These are phyloP conservation scores for Vachellia collinsii DNA, from an alignment of 306 rosid genomes.

Conservation along the genomic window DNA sequence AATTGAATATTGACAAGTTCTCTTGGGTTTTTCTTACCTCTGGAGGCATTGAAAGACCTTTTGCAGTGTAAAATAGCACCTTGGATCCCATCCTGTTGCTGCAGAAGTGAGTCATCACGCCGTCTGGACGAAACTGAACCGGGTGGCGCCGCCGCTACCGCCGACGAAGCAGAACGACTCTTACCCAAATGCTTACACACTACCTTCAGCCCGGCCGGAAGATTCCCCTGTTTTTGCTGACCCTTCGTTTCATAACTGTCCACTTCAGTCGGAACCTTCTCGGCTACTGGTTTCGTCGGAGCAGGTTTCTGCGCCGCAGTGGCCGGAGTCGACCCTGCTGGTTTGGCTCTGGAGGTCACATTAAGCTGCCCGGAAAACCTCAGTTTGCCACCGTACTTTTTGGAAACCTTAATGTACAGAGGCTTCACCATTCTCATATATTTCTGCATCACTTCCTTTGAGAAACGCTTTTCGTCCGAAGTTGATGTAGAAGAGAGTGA, in stretches of 20 bases:
- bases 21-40: slow-evolving; percentile 49
- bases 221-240: slow-evolving; percentile 53
- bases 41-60: slow-evolving; percentile 81
- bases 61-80: slow-evolving; percentile 97
- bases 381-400: slow-evolving; percentile 69
- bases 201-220: slow-evolving; percentile 74
- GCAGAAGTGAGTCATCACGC: slow-evolving; percentile 85
- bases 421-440: slow-evolving; percentile 91
- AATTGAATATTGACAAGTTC: background rate
- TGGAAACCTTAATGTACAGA: slow-evolving; percentile 77
- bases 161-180: slow-evolving; percentile 93
- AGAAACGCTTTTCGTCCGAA: slow-evolving; percentile 72
- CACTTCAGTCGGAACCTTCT: slow-evolving; percentile 39
- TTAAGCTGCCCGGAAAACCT: slow-evolving; percentile 61
- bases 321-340: background rate
- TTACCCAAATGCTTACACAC: slow-evolving; percentile 94
- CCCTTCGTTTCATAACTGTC: slow-evolving; percentile 45
- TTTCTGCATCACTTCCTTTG: slow-evolving; percentile 85
- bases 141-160: slow-evolving; percentile 70
- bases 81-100: slow-evolving; percentile 96
- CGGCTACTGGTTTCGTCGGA: slow-evolving; percentile 28
- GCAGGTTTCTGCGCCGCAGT: slow-evolving; percentile 11
- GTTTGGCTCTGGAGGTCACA: slow-evolving; percentile 32
- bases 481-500: slow-evolving; percentile 28
- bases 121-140: slow-evolving; percentile 52